Conservation (phyloP, 2,329 filamentous ascomycete species). For the Achaetomium macrosporum region DNA sequence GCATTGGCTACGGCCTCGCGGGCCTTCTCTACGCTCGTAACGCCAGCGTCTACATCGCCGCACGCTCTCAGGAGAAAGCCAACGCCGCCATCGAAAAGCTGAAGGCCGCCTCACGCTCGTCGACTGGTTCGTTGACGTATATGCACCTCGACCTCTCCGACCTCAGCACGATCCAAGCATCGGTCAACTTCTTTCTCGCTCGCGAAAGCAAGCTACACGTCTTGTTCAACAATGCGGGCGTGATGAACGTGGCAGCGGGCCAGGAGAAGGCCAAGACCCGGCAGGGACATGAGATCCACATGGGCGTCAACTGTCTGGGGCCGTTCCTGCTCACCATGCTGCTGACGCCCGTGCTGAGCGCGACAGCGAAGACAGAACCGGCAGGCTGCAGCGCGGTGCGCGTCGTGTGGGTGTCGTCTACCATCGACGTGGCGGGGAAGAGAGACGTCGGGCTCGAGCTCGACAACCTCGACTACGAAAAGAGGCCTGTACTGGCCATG, state of each 20-base stretch:
- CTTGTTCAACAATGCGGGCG: constrained; percentile 35
- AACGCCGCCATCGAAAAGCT: no score
- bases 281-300: constrained; percentile 24
- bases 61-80: no score
- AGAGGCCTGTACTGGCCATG: no score
- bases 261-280: constrained; percentile 28
- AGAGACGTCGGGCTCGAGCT: neutral
- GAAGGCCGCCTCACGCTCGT: no score
- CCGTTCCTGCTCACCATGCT: constrained; percentile 24
- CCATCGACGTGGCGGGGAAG: neutral
- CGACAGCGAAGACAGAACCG: constrained; percentile 8
- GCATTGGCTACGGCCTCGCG: no score
- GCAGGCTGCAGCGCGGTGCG: neutral
- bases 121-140: no score
- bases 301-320: constrained; percentile 25
- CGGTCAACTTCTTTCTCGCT: constrained; percentile 29
- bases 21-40: no score
- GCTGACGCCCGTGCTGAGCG: constrained; percentile 20
- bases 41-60: no score
- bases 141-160: no score
- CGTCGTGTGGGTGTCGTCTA: neutral
- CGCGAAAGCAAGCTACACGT: constrained; percentile 31
- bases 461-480: neutral
- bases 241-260: constrained; percentile 29
- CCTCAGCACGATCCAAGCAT: no score